phyloP scores from a whole-genome alignment of 192 early-diverging fungal species.

The Entophlyctis luteolus region DNA sequence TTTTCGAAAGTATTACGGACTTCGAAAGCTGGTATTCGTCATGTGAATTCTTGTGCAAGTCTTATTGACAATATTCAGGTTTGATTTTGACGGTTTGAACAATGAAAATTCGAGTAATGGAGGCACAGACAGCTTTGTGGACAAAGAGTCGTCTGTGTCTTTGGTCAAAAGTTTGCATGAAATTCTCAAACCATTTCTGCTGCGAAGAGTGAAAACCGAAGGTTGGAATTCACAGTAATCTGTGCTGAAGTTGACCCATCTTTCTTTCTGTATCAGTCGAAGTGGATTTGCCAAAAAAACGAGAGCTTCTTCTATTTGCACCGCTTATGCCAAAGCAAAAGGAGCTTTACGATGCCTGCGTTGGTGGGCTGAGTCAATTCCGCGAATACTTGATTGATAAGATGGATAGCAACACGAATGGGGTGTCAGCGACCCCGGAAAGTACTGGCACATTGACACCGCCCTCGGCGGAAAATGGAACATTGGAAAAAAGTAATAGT shows the following conservation, averaged over 20 bases:
- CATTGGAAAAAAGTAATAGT: conserved; percentile 2
- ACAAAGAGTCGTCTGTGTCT: background rate
- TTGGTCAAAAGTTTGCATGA: conserved; percentile 60
- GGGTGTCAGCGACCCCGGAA: background rate
- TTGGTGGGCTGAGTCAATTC: conserved; percentile 26
- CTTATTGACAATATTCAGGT: conserved; percentile 37
- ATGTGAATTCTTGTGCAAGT: background rate
- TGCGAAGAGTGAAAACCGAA: conserved; percentile 85
- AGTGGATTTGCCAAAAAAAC: conserved; percentile 81
- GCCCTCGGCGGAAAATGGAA: background rate
- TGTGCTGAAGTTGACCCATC: background rate
- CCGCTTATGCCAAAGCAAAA: conserved; percentile 40
- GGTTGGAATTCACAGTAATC: too few species aligned
- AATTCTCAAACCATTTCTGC: conserved; percentile 86
- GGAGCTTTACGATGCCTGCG: conserved; percentile 42
- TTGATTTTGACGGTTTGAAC: conserved; percentile 63
- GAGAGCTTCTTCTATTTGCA: conserved; percentile 76
- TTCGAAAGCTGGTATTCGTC: conserved; percentile 78
- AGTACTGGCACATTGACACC: background rate
- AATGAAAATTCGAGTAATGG: conserved; percentile 52
- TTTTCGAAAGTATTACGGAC: conserved; percentile 73
- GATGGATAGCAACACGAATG: conserved; percentile 17
- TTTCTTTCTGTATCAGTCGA: conserved; percentile 62
- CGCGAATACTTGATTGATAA: conserved; percentile 27
- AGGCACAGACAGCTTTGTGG: background rate